Conservation (phyloP, 495 filamentous ascomycete species). For the Trichoderma asperelloides region DNA sequence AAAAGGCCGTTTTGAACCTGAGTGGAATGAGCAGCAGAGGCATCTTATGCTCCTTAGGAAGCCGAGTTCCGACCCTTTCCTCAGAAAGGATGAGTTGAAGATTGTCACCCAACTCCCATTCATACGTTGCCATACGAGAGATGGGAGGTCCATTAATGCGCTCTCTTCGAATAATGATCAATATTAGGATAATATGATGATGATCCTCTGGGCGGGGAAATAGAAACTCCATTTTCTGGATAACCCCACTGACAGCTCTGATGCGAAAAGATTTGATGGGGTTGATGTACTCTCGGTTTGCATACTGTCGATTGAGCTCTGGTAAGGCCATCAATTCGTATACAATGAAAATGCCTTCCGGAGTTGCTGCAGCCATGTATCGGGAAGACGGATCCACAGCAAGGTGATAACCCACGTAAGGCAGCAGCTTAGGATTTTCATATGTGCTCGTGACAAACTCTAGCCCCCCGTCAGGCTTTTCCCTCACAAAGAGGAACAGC, state of each 20-base stretch:
- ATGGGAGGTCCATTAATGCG: constrained; percentile 13
- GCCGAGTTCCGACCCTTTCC: constrained; percentile 37
- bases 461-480: constrained; percentile 30
- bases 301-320: constrained; percentile 33
- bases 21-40: constrained; percentile 63
- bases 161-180: constrained; percentile 54
- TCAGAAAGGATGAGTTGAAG: constrained; percentile 26
- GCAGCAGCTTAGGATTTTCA: constrained; percentile 41
- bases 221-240: constrained; percentile 83
- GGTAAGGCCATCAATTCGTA: constrained; percentile 50
- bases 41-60: constrained; percentile 52
- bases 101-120: constrained; percentile 54
- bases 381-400: constrained; percentile 66
- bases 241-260: constrained; percentile 57
- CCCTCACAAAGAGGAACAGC: constrained; percentile 59
- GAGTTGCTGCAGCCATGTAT: constrained; percentile 37
- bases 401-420: constrained; percentile 60
- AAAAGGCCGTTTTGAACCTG: constrained; percentile 53
- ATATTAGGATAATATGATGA: constrained; percentile 63
- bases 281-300: constrained; percentile 22
- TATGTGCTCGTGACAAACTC: constrained; percentile 53
- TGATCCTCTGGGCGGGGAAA: constrained; percentile 56
- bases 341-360: constrained; percentile 41
- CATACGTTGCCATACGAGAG: constrained; percentile 60
- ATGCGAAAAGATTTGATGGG: constrained; percentile 44